Evolutionary conservation across 345 rosid genomes (phyloP), one percentile per base, ranked within the genome.

Genomic region (Rhodamnia rubescens): DNA sequence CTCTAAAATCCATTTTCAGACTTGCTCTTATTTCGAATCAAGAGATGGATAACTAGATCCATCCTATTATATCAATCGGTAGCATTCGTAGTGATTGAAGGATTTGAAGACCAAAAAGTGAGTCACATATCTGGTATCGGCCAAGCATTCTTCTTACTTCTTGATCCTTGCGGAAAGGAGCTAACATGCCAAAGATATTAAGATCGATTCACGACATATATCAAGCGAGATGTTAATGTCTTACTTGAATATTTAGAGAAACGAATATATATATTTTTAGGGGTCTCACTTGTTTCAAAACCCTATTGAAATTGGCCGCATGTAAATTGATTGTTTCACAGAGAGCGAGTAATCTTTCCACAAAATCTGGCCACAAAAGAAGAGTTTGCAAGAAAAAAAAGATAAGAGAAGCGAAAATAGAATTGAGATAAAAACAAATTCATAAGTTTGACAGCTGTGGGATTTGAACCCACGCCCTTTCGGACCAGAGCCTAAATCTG

Each of bases 381-480:
- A 69, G 44, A 64, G 24, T 32, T 4, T 64, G 22, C 75, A 7
- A 64, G 18, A 64, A 32, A 16, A 32, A 32, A 64, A 8, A 16
- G 21, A 64, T 1, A 64, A 64, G 44, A 32, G 44, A 64, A 64
- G 44, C 8, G 6, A 69, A 36, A 69, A 32, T 8, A 18, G 26
- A 69, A 69, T 18, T 22, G 7, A 18, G 12, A 0, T 8, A 32
- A 52, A 2, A 2, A 1, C 8, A 29, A 1, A 1, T 0, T 0
- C 3, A 7, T 6, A 32, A 8, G 13, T 2, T 2, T 97, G 96
- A 96, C 96, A 94, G 97, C 99, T 96, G 95, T 94, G 98, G 98
- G 96, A 93, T 95, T 96, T 97, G 99, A 97, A 97, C 99, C 98
- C 98, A 96, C 99, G 96, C 98, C 99, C 98, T 97, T 94, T 90